These are phyloP conservation scores for Pachyrhizus erosus DNA, from an alignment of 306 rosid species.

Conservation along the genomic window DNA sequence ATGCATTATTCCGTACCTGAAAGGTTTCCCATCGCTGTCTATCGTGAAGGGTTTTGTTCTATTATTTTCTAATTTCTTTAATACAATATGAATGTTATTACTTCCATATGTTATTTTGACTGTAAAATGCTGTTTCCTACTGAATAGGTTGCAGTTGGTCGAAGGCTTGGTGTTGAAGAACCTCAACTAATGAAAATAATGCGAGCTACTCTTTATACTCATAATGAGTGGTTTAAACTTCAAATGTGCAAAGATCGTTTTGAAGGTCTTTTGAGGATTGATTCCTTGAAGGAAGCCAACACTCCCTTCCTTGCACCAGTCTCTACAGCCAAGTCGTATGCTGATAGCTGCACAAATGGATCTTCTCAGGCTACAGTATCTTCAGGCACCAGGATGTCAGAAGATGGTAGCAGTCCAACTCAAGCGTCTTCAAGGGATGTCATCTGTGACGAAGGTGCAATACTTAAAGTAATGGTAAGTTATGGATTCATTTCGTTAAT, in stretches of 20 bases:
- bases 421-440: conserved; percentile 82
- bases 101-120: conserved; percentile 5
- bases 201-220: conserved; percentile 80
- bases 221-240: conserved; percentile 96
- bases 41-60: neutral
- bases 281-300: conserved; percentile 82
- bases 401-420: conserved; percentile 88
- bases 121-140: conserved; percentile 26
- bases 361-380: conserved; percentile 86
- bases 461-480: conserved; percentile 97
- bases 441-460: conserved; percentile 80
- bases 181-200: conserved; percentile 97
- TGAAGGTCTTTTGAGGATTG: conserved; percentile 81
- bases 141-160: conserved; percentile 82
- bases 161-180: conserved; percentile 92
- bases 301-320: conserved; percentile 60
- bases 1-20: conserved; percentile 12
- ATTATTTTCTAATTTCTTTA: conserved; percentile 5
- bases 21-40: conserved; percentile 8
- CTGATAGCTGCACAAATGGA: conserved; percentile 82
- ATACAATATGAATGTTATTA: neutral
- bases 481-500: conserved; percentile 8
- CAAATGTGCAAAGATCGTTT: conserved; percentile 98
- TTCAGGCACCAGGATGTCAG: conserved; percentile 73
- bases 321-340: conserved; percentile 63